Conservation (phyloP, 805 yeast genomes). For the Kluyveromyces nonfermentans region DNA sequence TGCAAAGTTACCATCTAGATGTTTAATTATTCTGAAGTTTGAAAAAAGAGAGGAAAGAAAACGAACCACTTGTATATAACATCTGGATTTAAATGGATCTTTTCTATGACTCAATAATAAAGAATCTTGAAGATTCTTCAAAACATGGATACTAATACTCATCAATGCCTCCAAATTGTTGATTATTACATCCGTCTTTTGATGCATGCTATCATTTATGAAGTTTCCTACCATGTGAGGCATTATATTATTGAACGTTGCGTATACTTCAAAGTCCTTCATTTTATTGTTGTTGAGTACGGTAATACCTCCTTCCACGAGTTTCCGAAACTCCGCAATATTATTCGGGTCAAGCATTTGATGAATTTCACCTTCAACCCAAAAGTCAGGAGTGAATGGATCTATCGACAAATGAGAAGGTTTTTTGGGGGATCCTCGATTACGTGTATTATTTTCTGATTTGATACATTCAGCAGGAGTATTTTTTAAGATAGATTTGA, state of each 20-base stretch:
- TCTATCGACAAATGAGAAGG: constrained; percentile 4
- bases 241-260: constrained; percentile 25
- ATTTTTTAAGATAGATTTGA: constrained; percentile 21
- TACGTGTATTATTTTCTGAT: neutral
- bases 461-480: neutral
- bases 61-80: constrained; percentile 25
- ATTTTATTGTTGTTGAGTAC: constrained; percentile 8
- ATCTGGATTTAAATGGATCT: constrained; percentile 23
- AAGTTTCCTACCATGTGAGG: constrained; percentile 7
- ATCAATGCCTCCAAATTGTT: constrained; percentile 11
- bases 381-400: constrained; percentile 14
- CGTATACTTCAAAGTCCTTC: constrained; percentile 24
- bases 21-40: constrained; percentile 15
- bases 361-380: constrained; percentile 26
- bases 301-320: constrained; percentile 20
- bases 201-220: constrained; percentile 10
- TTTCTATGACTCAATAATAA: constrained; percentile 11
- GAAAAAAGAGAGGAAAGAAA: constrained; percentile 18
- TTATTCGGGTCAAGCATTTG: constrained; percentile 11
- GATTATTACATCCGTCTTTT: constrained; percentile 12
- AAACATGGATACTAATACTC: constrained; percentile 10
- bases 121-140: constrained; percentile 12
- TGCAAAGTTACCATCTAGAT: constrained; percentile 7
- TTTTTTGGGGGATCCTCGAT: neutral
- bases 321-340: constrained; percentile 15